Evolutionary conservation across 495 filamentous ascomycete genomes (phyloP).

Genomic region (Trichoderma reesei): DNA sequence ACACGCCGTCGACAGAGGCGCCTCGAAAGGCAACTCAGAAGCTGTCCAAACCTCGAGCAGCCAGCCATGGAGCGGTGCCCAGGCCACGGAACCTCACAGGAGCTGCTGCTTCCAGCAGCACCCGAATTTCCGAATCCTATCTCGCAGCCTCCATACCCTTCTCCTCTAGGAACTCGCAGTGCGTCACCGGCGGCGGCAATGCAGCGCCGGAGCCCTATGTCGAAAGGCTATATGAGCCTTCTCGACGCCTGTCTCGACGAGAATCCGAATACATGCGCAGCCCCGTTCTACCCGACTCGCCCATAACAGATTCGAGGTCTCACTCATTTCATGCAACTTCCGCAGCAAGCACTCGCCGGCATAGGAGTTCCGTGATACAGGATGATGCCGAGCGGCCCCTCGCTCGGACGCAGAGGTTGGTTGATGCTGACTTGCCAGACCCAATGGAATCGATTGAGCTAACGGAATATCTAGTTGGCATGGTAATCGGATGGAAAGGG

Average conservation of each 20-base stretch:
- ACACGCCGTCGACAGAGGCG: conserved; percentile 34
- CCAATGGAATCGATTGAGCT: neutral
- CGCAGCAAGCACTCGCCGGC: neutral
- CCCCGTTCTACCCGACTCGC: neutral
- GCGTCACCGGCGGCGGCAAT: neutral
- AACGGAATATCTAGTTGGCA: neutral
- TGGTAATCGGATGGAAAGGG: neutral
- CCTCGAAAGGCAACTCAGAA: conserved; percentile 25
- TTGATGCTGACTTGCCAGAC: neutral
- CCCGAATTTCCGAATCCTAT: neutral
- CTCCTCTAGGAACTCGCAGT: neutral
- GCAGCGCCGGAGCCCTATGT: neutral
- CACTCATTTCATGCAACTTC: neutral
- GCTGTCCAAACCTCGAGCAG: conserved; percentile 39
- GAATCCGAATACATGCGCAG: conserved; percentile 3
- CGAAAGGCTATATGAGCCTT: conserved; percentile 1
- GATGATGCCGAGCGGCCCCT: neutral
- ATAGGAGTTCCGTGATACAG: neutral
- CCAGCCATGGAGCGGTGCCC: conserved; percentile 20
- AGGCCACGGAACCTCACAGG: neutral
- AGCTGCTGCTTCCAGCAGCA: neutral
- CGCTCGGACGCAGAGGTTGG: neutral
- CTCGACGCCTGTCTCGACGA: neutral
- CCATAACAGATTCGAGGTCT: neutral
- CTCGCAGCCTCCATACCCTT: neutral